Evolutionary conservation across 176 grass and related monocot species (phyloP).

Genomic region (Microstegium vimineum): DNA sequence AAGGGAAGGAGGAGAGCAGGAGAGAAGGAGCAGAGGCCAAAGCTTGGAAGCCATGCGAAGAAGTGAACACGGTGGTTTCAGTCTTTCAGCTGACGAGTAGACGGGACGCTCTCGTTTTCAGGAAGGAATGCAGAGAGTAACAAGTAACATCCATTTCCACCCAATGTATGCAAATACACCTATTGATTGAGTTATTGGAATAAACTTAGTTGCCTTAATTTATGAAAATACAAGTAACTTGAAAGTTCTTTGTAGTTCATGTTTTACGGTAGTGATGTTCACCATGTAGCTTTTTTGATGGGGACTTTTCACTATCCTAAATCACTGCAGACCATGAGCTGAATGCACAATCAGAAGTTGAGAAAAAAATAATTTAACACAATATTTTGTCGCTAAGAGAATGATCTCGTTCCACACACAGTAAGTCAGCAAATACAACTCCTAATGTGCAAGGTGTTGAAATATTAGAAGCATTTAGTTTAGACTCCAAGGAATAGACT

Average conservation of each 20-base stretch:
- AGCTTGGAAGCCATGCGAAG: conserved; percentile 28
- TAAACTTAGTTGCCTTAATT: conserved; percentile 10
- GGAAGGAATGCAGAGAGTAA: neutral
- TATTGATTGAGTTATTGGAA: neutral
- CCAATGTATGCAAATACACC: neutral
- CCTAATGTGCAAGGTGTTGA: neutral
- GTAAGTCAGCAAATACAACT: neutral
- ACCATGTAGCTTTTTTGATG: neutral
- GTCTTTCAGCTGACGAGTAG: neutral
- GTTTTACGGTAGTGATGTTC: neutral
- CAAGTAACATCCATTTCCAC: neutral
- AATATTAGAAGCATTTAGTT: neutral
- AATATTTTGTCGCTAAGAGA: neutral
- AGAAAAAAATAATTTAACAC: neutral
- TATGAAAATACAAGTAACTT: neutral
- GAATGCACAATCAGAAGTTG: neutral
- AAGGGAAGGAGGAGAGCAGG: conserved; percentile 31
- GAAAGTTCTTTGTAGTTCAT: neutral
- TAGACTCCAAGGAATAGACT: neutral
- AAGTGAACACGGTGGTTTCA: conserved; percentile 15
- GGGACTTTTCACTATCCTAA: neutral
- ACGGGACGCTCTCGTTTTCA: neutral
- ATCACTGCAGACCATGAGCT: neutral
- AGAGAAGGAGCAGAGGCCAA: conserved; percentile 36
- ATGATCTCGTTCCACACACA: neutral